phyloP scores from a whole-genome alignment of 345 rosid genomes.

The Acer yangbiense region DNA sequence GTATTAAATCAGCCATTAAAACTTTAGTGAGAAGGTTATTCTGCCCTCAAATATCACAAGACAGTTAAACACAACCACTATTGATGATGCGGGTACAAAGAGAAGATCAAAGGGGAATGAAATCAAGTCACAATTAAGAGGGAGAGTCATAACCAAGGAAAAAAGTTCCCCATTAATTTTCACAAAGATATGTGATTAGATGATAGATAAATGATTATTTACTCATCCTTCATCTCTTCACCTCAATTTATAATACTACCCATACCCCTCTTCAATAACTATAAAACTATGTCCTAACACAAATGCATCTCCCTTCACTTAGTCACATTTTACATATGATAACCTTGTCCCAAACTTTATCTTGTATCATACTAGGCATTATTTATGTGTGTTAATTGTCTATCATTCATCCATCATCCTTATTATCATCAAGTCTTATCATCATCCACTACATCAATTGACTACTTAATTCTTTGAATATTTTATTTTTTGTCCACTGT shows the following conservation, averaged over 20 bases:
- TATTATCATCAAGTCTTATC: neutral
- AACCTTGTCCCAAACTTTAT: neutral
- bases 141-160: neutral
- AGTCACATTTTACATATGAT: neutral
- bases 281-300: neutral
- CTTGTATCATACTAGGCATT: neutral
- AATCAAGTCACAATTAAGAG: neutral
- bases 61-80: neutral
- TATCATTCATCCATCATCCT: neutral
- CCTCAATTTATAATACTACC: neutral
- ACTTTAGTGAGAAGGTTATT: neutral
- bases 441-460: neutral
- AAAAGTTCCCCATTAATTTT: neutral
- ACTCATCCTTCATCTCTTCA: neutral
- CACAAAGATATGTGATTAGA: neutral
- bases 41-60: neutral
- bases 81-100: neutral
- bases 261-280: neutral
- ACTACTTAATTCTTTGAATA: neutral
- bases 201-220: neutral
- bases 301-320: neutral
- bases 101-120: neutral
- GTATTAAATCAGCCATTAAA: neutral
- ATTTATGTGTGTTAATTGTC: neutral
- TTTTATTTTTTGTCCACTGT: neutral